phyloP scores from a whole-genome alignment of 805 yeast species.

The Saccharomyces kudriavzevii region DNA sequence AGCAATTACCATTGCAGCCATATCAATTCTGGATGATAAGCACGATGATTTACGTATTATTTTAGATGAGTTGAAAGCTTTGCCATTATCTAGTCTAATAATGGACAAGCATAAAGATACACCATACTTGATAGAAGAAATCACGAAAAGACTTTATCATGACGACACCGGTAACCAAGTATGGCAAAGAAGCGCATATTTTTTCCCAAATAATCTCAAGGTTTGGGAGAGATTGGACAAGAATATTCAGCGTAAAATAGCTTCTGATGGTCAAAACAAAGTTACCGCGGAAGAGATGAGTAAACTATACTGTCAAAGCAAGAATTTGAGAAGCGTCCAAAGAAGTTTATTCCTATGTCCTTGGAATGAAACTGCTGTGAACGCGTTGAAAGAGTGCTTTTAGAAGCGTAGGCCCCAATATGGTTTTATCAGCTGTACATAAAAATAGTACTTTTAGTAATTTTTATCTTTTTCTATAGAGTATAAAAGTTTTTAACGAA shows the following conservation, averaged over 20 bases:
- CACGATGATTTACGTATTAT: slow-evolving; percentile 53
- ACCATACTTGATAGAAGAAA: slow-evolving; percentile 49
- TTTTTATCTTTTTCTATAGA: background rate
- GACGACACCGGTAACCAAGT: slow-evolving; percentile 13
- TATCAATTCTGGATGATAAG: slow-evolving; percentile 56
- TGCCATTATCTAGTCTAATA: slow-evolving; percentile 40
- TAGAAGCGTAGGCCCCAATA: slow-evolving; percentile 1
- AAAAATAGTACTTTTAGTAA: background rate
- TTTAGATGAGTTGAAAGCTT: slow-evolving; percentile 50
- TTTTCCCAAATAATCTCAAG: slow-evolving; percentile 61
- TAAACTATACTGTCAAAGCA: slow-evolving; percentile 41
- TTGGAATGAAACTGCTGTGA: slow-evolving; percentile 31
- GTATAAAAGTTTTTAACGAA: background rate
- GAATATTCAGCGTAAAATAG: slow-evolving; percentile 50
- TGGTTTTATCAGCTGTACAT: background rate
- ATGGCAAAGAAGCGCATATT: slow-evolving; percentile 65
- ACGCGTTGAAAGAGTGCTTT: slow-evolving; percentile 27
- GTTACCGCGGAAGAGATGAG: slow-evolving; percentile 44
- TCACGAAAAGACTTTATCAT: slow-evolving; percentile 36
- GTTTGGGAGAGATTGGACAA: slow-evolving; percentile 64
- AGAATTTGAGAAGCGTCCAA: slow-evolving; percentile 49
- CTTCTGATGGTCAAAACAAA: slow-evolving; percentile 42
- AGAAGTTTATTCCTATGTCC: slow-evolving; percentile 64
- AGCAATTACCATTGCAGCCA: slow-evolving; percentile 71
- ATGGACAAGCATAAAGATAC: slow-evolving; percentile 47